Evolutionary conservation across 78 protist species (phyloP).

Genomic region (Pigoraptor vietnamica): DNA sequence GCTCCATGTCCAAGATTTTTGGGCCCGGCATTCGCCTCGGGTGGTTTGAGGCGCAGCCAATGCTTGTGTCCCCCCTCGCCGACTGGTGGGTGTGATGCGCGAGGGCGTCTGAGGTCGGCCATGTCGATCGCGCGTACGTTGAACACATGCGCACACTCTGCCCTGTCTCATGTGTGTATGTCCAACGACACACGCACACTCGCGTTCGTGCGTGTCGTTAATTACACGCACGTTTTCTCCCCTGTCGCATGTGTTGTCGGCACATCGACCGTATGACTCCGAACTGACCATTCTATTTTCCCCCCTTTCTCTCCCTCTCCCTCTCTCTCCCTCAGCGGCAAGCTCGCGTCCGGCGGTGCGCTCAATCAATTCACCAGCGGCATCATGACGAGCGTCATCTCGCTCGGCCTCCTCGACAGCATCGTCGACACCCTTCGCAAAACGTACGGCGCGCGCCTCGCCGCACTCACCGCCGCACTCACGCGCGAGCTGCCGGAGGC

Average conservation of each 20-base stretch:
- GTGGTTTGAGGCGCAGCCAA: slow-evolving; percentile 15
- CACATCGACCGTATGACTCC: too few relatives aligned
- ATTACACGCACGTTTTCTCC: too few relatives aligned
- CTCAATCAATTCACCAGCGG: background rate
- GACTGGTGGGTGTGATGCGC: background rate
- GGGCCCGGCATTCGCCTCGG: slow-evolving; percentile 36
- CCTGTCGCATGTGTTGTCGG: too few relatives aligned
- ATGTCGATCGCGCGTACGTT: too few relatives aligned
- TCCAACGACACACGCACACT: too few relatives aligned
- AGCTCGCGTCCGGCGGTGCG: background rate
- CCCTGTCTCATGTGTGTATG: too few relatives aligned
- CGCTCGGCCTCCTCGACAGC: background rate
- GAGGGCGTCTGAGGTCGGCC: background rate
- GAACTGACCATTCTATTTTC: too few relatives aligned
- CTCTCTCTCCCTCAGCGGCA: background rate
- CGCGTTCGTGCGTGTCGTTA: too few relatives aligned
- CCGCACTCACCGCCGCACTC: background rate
- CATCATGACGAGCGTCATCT: background rate
- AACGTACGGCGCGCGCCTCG: background rate
- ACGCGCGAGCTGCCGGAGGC: background rate
- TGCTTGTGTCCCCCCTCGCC: background rate
- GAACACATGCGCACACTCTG: too few relatives aligned
- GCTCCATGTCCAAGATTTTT: slow-evolving; percentile 7
- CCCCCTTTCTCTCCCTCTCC: too few relatives aligned
- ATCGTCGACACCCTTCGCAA: background rate